These are phyloP conservation scores for Tribonema minus DNA, from an alignment of 108 stramenopile species.

Conservation along the genomic window DNA sequence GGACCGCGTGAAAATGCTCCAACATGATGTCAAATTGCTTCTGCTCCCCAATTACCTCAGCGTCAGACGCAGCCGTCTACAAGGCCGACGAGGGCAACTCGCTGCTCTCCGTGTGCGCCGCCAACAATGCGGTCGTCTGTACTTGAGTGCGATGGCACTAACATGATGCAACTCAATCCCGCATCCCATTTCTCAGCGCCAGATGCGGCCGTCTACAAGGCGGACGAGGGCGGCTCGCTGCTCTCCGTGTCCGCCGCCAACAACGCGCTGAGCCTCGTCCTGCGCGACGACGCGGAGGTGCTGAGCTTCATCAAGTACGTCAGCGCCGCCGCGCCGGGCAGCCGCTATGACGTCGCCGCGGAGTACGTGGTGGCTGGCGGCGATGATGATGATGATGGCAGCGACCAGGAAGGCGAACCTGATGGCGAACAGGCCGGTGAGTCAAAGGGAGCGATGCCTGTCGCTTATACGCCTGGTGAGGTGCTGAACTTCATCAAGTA, in stretches of 20 bases:
- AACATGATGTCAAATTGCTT: no score
- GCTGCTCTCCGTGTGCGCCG: constrained; percentile 82
- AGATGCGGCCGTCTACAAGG: constrained; percentile 67
- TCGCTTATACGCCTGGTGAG: no score
- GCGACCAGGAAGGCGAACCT: neutral
- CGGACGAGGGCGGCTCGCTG: constrained; percentile 83
- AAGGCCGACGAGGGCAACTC: constrained; percentile 82
- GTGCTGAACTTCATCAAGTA: no score
- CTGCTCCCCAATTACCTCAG: no score
- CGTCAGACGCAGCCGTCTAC: constrained; percentile 65
- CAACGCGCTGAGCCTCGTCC: constrained; percentile 84
- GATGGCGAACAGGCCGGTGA: neutral
- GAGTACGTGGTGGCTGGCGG: constrained; percentile 69
- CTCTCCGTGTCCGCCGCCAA: constrained; percentile 83
- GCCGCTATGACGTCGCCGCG: constrained; percentile 80
- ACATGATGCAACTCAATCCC: no score
- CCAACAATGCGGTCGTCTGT: no score
- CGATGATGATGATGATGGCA: constrained; percentile 50
- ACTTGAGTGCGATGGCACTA: no score
- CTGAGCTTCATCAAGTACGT: constrained; percentile 95
- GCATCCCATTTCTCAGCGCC: no score
- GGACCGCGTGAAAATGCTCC: no score
- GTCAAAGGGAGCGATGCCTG: no score
- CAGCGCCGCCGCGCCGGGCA: constrained; percentile 75
- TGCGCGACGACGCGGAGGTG: constrained; percentile 77